phyloP scores from a whole-genome alignment of 2,329 filamentous ascomycete genomes.

The Camillea tinctor region DNA sequence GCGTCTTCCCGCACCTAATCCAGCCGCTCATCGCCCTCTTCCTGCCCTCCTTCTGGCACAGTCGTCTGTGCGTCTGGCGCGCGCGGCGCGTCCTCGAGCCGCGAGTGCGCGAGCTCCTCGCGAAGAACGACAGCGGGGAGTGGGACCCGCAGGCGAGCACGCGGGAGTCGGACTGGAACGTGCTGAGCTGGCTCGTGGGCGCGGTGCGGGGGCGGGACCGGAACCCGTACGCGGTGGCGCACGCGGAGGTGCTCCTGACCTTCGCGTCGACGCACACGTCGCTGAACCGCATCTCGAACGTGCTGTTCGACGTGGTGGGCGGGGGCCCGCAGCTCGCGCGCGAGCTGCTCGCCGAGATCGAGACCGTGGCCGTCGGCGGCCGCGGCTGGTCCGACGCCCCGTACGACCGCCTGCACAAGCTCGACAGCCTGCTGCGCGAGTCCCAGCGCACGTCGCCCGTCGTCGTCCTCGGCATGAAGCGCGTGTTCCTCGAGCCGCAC shows the following conservation, averaged over 20 bases:
- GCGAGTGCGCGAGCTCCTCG: conserved; percentile 7
- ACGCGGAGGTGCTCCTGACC: conserved; percentile 7
- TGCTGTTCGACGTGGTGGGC: conserved; percentile 10
- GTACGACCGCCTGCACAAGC: conserved; percentile 7
- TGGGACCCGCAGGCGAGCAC: conserved; percentile 6
- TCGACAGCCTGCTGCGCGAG: conserved; percentile 4
- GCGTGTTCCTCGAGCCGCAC: conserved; percentile 2
- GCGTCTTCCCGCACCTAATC: conserved; percentile 5
- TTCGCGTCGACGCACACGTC: conserved; percentile 15
- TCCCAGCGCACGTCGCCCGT: conserved; percentile 1
- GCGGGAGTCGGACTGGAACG: conserved; percentile 6
- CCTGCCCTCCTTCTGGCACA: conserved; percentile 15
- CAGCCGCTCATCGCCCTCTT: conserved; percentile 6
- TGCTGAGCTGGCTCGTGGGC: conserved; percentile 10
- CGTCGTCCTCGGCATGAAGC: conserved; percentile 1
- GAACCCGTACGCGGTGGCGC: conserved; percentile 1
- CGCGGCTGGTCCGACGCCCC: conserved; percentile 7
- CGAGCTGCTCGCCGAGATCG: conserved; percentile 8
- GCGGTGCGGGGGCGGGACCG: conserved; percentile 4
- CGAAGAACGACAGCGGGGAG: conserved; percentile 1
- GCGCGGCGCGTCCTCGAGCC: conserved; percentile 4
- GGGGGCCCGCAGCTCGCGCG: not conserved
- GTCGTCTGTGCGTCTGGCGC: not conserved
- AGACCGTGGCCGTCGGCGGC: conserved; percentile 1
- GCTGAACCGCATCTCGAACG: conserved; percentile 4